Conservation (phyloP, 352 stramenopile genomes). For the Pythium angustatum region DNA sequence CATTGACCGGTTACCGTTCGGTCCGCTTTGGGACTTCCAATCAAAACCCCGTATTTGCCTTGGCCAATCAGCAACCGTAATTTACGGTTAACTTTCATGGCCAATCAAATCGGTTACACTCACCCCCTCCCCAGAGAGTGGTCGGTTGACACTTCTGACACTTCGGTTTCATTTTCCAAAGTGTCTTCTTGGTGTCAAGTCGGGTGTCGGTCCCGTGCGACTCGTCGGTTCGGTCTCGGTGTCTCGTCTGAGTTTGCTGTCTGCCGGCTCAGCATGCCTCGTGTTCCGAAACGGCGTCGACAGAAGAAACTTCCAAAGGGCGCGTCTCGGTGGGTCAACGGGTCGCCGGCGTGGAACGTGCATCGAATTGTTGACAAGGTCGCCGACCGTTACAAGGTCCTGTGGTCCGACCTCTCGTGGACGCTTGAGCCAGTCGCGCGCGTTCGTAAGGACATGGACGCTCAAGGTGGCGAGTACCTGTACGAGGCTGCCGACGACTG, state of each 20-base stretch:
- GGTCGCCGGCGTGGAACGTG: neutral
- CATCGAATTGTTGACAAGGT: neutral
- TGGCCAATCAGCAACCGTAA: neutral
- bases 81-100: constrained; percentile 5
- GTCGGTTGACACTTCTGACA: neutral
- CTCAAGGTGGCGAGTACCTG: neutral
- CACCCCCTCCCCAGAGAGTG: neutral
- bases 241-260: constrained; percentile 7
- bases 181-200: neutral
- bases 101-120: constrained; percentile 1
- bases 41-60: neutral
- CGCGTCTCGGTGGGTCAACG: constrained; percentile 8
- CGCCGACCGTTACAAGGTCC: constrained; percentile 1
- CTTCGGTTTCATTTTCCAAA: constrained; percentile 4
- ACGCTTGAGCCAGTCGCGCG: neutral
- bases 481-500: constrained; percentile 1
- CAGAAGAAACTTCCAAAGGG: neutral
- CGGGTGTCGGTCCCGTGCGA: neutral
- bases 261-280: neutral
- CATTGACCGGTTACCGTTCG: neutral
- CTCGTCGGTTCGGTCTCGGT: neutral
- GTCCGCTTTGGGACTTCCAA: neutral
- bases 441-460: neutral
- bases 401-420: neutral
- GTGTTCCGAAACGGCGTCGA: neutral